Evolutionary conservation across 2,329 filamentous ascomycete genomes (phyloP), one percentile per base, ranked within the genome.

Genomic region (Capronia americana): DNA sequence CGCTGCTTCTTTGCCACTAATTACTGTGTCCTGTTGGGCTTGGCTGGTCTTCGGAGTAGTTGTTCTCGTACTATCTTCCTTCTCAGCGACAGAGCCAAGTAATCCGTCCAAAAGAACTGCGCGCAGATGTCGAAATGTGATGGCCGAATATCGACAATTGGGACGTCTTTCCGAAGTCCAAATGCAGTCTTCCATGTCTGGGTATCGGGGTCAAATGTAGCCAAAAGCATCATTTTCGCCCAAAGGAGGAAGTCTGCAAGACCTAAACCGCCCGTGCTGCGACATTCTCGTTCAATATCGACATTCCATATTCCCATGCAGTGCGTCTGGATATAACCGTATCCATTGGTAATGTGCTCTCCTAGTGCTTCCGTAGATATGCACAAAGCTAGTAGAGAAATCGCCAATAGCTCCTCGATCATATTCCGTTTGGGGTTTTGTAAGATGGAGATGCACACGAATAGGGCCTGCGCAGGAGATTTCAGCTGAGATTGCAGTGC

Each of bases 191-290:
- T 34, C 46, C 58, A 53, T 12, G 46, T 61, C 34, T 51, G 58
- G 3, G 58, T 61, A 32, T 53, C 58, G 12, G 34, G 23, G 20
- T 61, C 58, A 34, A 53, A 61, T 12, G 48, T 54, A n/a, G 46
- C 44, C 58, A 54, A 30, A 5, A 61, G 58, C 12, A 61, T 38
- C 46, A 61, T 38, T 20, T 61, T 61, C 7, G 20, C n/a, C 58
- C 58, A 61, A 14, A 54, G 58, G 8, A 61, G 58, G 38, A 61
- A 61, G 20, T 54, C 20, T 26, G n/a, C 12, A n/a, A 61, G 28
- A 12, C 48, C 46, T 20, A 41, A 12, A 8, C 14, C 46, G 3
- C 58, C 46, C 8, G 28, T 61, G 32, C 30, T 38, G 46, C 30
- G 48, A 41, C 58, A 61, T 44, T 61, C 46, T 26, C 32, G 46